Conservation (phyloP, 257 asterid species). For the Nicotiana paniculata region DNA sequence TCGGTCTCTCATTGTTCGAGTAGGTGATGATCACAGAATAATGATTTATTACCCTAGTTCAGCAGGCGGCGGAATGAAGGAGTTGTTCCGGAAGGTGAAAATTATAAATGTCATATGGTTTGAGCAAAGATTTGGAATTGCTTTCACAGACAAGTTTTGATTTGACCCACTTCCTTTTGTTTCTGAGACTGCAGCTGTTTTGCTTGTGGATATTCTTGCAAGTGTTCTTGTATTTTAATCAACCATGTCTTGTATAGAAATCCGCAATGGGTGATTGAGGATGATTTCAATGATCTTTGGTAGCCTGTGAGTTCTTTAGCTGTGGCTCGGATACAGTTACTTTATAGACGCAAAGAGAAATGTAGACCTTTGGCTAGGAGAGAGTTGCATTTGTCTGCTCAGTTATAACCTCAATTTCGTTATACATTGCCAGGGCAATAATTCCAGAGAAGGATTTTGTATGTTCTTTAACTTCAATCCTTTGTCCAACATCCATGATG, state of each 20-base stretch:
- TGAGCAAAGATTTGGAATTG: background rate
- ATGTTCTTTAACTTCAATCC: background rate
- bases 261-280: background rate
- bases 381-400: background rate
- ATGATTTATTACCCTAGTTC: constrained; percentile 98
- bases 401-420: background rate
- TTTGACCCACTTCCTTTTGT: background rate
- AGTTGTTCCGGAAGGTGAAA: constrained; percentile 85
- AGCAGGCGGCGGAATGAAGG: constrained; percentile 99
- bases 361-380: background rate
- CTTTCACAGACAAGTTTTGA: background rate
- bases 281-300: background rate
- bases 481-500: background rate
- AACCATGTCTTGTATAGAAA: background rate
- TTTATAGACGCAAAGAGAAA: background rate
- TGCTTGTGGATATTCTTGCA: background rate
- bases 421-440: background rate
- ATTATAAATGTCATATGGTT: background rate
- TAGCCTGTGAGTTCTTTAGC: background rate
- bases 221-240: background rate
- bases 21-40: constrained; percentile 95
- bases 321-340: background rate
- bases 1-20: constrained; percentile 24
- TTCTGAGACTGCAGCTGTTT: background rate
- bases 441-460: background rate